phyloP scores from a whole-genome alignment of 1,284 basidiomycete species.

The Cryptococcus hybrid region DNA sequence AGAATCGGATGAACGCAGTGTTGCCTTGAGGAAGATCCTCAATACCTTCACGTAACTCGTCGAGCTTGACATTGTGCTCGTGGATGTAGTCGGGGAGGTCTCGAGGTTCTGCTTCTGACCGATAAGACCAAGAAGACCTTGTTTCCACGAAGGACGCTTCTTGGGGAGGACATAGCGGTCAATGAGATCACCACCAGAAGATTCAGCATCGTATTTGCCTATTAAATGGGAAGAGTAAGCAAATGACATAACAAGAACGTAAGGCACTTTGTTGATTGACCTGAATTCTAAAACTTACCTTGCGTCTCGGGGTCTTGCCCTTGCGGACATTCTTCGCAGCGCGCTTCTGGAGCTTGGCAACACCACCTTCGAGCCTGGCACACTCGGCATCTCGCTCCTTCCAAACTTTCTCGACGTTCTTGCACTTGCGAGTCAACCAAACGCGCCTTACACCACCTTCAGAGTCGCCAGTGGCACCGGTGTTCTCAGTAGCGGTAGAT shows the following conservation, averaged over 20 bases:
- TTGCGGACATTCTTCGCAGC: slow-evolving; percentile 63
- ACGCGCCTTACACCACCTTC: slow-evolving; percentile 69
- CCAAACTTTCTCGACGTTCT: slow-evolving; percentile 77
- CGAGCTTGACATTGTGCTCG: slow-evolving; percentile 53
- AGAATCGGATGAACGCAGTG: slow-evolving; percentile 85
- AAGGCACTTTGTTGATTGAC: neutral
- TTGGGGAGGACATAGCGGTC: slow-evolving; percentile 50
- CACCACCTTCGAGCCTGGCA: slow-evolving; percentile 78
- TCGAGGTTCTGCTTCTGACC: slow-evolving; percentile 57
- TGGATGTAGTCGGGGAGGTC: slow-evolving; percentile 54
- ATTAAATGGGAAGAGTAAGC: neutral
- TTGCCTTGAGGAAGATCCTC: slow-evolving; percentile 49
- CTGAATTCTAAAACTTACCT: slow-evolving; percentile 27
- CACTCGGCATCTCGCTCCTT: slow-evolving; percentile 72
- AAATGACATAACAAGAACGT: neutral
- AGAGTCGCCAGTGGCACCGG: slow-evolving; percentile 57
- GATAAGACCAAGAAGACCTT: slow-evolving; percentile 55
- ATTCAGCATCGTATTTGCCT: slow-evolving; percentile 51
- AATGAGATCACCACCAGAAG: slow-evolving; percentile 59
- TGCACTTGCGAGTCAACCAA: slow-evolving; percentile 84
- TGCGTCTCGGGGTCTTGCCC: slow-evolving; percentile 49
- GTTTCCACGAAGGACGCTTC: slow-evolving; percentile 59
- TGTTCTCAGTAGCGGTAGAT: slow-evolving; percentile 22
- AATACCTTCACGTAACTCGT: slow-evolving; percentile 57
- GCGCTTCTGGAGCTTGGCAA: slow-evolving; percentile 69